Evolutionary conservation across 73 alveolate species (phyloP), one percentile per base, ranked within the genome.

Genomic region (Paramecium pentaurelia): DNA sequence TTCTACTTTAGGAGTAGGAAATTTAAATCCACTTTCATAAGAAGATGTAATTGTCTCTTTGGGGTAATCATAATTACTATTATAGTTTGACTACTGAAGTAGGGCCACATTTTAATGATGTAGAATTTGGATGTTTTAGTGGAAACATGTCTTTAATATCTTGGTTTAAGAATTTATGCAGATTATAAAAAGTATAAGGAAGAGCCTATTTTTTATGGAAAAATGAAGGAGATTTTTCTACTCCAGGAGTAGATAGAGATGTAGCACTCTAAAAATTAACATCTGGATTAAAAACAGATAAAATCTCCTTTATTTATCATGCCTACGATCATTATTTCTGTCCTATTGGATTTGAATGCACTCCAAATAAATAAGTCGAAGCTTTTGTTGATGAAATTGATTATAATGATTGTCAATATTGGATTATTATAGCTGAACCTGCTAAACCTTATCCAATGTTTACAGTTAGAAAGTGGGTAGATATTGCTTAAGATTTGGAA

Each of bases 271-370:
- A 87, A 2, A 89, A 88, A n/a, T 85, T 95, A 47, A 54, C 34
- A 2, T 7, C 70, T 38, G 99, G 99, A 11, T 60, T 96, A 68
- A 80, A 93, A 83, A 32, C 91, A 22, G 88, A 84, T 42, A 80
- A 86, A 44, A 60, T 86, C 37, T 94, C 97, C 28, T 96, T 77
- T 38, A 96, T 96, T 44, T 96, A 96, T 60, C 99, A 96, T 93
- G 96, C 98, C 25, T 95, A 92, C 91, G 95, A 96, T 75, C 99
- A 96, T 71, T 96, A 96, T 86, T 92, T 96, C 94, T 96, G 98
- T 87, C 98, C 98, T 6, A 94, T 96, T 34, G 99, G 99, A 4
- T 96, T 45, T 86, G 99, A 96, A 77, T 47, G 86, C 18, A 93
- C 97, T 18, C 97, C 99, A 37, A 83, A 85, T 86, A 47, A 86